Base-by-base conservation (phyloP, 148 eudicot species). In the Selenicereus undatus region DNA sequence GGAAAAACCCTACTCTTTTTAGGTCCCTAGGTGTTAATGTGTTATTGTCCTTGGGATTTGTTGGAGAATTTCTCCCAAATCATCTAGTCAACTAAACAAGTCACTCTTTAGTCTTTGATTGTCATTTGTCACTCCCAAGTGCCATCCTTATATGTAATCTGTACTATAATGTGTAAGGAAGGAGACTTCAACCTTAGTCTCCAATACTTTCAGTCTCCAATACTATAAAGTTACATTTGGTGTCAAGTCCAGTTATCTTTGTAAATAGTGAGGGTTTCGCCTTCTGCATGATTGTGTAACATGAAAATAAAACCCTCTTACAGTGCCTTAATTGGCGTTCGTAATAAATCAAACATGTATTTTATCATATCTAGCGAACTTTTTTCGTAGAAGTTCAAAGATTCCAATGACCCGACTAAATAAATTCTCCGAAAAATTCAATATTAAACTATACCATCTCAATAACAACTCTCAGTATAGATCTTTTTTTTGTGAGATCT, bases 1-100 rank as follows among this genome's bases (percentile, higher is more conserved):
- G 58, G 70, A 26, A 78, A 78, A n/a, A 24, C 36, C 80, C 27
- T 27, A 27, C 60, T 78, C 80, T 77, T 77, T 7, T 77, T 64
- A 62, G 79, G 54, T 39, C 32, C 27, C 30, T 62, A 27, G 48
- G 56, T 21, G 13, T 3, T n/a, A 8, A n/a, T 24, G 68, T 16
- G 13, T 3, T n/a, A 8, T 39, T 24, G 68, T 16, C 22, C 45
- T 64, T 65, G 43, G 51, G 77, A 74, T 60, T 48, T 74, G 77
- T 8, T 24, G 17, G 77, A 26, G 77, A 50, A 50, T 74, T 24
- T 50, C 60, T 14, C n/a, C 60, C 35, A 48, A n/a, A 13, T n/a
- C n/a, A 64, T 64, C 68, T 64, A 64, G 12, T 32, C n/a, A n/a
- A 32, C 1, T n/a, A 11, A 20, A 24, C 26, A 48, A 45, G 18